Conservation (phyloP, 495 filamentous ascomycete species). For the Neurospora sp. region DNA sequence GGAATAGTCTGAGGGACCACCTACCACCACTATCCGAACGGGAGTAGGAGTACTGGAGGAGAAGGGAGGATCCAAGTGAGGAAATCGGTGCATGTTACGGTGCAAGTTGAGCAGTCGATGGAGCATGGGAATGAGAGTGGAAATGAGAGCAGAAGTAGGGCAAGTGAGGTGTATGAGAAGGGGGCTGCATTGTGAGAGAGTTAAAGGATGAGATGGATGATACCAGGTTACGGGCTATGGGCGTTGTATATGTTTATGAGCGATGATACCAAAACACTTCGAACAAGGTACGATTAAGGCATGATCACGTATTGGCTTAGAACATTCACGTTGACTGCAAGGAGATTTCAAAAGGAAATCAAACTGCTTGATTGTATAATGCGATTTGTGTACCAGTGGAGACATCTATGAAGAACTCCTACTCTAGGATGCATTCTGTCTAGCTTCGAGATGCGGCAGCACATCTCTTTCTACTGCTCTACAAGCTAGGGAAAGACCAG, state of each 20-base stretch:
- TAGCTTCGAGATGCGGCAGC: neutral
- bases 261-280: neutral
- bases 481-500: neutral
- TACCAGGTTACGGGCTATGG: neutral
- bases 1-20: neutral
- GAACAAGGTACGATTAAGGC: neutral
- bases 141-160: neutral
- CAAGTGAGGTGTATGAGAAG: neutral
- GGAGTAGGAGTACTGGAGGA: neutral
- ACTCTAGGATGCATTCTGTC: neutral
- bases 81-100: neutral
- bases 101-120: neutral
- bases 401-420: neutral
- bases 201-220: neutral
- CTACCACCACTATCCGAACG: neutral
- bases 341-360: neutral
- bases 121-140: neutral
- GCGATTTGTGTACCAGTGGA: neutral
- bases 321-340: neutral
- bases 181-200: neutral
- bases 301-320: neutral
- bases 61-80: neutral
- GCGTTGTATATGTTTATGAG: neutral
- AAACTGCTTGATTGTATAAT: neutral
- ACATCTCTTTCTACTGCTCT: neutral